Percentiles rank a stretch among this genome's conserved stretches.
Evolutionary conservation across 768 basidiomycete genomes (phyloP).

Genomic region (Termitomyces sp.): DNA sequence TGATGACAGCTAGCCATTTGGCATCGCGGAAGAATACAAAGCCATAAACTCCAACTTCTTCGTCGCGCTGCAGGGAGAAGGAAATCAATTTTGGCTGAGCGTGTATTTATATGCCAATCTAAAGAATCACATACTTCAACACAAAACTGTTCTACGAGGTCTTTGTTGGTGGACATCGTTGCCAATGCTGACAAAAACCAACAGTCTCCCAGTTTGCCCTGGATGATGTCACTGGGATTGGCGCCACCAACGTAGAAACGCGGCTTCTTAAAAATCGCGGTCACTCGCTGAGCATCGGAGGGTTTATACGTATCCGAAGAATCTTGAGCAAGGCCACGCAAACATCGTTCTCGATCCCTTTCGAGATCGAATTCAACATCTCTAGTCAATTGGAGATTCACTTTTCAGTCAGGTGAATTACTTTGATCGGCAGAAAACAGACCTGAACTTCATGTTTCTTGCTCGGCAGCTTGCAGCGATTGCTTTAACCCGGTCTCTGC

Average conservation of each 20-base stretch:
- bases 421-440: not conserved
- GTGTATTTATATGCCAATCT: too few species aligned
- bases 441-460: constrained; percentile 53
- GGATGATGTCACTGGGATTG: constrained; percentile 41
- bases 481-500: constrained; percentile 39
- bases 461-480: constrained; percentile 44
- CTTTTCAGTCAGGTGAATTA: not conserved
- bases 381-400: constrained; percentile 22
- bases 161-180: constrained; percentile 40
- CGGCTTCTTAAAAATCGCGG: constrained; percentile 50
- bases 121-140: constrained; percentile 34
- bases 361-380: constrained; percentile 57
- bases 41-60: constrained; percentile 48
- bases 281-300: constrained; percentile 44
- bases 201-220: constrained; percentile 51
- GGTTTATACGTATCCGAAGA: constrained; percentile 19
- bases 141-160: constrained; percentile 50
- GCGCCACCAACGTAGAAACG: constrained; percentile 45
- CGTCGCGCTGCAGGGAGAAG: constrained; percentile 35
- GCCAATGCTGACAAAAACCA: constrained; percentile 54
- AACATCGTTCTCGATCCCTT: constrained; percentile 35
- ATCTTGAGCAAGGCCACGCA: constrained; percentile 31
- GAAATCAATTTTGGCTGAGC: not conserved
- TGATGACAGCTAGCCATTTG: constrained; percentile 45
- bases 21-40: constrained; percentile 48